phyloP scores from a whole-genome alignment of 2,329 filamentous ascomycete species.

The Stemphylium vesicarium region DNA sequence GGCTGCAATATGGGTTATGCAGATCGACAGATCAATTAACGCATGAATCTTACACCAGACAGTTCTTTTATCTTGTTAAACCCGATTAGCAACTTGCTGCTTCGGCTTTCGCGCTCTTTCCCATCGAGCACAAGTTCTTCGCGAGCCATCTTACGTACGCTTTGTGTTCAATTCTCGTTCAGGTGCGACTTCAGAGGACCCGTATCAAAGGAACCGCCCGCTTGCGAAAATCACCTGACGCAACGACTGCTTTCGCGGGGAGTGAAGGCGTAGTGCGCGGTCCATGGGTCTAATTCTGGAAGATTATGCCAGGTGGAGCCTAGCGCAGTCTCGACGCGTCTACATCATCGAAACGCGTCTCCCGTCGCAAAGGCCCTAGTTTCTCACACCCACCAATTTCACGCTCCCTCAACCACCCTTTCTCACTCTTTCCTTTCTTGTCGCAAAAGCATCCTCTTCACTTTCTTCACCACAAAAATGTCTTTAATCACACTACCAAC shows the following conservation, averaged over 20 bases:
- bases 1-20: background rate
- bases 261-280: too few relatives aligned
- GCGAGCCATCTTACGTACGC: too few relatives aligned
- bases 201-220: too few relatives aligned
- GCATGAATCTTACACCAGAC: background rate
- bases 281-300: too few relatives aligned
- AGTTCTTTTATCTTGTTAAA: background rate
- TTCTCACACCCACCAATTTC: background rate
- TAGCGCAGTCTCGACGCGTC: constrained; percentile 14
- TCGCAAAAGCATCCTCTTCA: background rate
- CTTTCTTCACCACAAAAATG: background rate
- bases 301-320: background rate
- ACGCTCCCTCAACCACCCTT: background rate
- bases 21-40: background rate
- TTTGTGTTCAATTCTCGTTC: too few relatives aligned
- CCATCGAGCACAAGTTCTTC: too few relatives aligned
- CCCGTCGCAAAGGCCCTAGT: background rate
- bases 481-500: background rate
- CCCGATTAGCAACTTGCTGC: background rate
- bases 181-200: too few relatives aligned
- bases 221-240: too few relatives aligned
- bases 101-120: background rate
- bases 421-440: background rate
- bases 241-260: too few relatives aligned
- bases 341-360: constrained; percentile 17